Evolutionary conservation across 331 rosid genomes (phyloP).

Genomic region (Acacia concinna): DNA sequence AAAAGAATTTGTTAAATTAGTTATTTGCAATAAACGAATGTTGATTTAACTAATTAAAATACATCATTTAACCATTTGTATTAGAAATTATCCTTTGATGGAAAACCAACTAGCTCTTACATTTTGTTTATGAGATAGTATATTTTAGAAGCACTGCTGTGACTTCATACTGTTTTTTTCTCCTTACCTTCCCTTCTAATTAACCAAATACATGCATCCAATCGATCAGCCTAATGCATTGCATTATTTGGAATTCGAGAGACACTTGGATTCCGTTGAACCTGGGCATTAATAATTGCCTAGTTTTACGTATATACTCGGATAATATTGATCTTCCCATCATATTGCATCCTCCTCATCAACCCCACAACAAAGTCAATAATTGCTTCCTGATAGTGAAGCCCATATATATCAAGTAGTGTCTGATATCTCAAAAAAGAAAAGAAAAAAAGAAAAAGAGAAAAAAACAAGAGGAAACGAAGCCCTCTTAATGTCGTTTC

Average conservation of each 20-base stretch:
- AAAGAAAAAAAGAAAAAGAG: background rate
- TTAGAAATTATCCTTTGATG: background rate
- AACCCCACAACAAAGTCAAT: background rate
- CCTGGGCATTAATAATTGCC: background rate
- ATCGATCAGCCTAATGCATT: background rate
- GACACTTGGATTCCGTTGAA: background rate
- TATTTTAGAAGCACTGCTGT: background rate
- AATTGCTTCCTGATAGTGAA: background rate
- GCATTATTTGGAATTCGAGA: background rate
- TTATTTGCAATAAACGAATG: no score
- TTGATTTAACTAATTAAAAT: no score
- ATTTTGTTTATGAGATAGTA: background rate
- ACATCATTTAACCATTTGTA: background rate
- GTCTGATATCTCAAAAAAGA: background rate
- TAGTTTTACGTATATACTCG: background rate
- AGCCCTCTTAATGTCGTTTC: conserved; percentile 17
- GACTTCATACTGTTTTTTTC: background rate
- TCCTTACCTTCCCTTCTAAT: background rate
- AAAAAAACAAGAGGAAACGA: background rate
- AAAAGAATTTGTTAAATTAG: no score
- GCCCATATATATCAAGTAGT: background rate
- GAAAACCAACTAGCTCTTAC: no score
- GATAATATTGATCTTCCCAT: background rate
- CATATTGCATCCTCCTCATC: background rate
- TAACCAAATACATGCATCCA: background rate